Conservation (phyloP, 1,284 basidiomycete species). For the Ceratorhiza oryzae-sativae region DNA sequence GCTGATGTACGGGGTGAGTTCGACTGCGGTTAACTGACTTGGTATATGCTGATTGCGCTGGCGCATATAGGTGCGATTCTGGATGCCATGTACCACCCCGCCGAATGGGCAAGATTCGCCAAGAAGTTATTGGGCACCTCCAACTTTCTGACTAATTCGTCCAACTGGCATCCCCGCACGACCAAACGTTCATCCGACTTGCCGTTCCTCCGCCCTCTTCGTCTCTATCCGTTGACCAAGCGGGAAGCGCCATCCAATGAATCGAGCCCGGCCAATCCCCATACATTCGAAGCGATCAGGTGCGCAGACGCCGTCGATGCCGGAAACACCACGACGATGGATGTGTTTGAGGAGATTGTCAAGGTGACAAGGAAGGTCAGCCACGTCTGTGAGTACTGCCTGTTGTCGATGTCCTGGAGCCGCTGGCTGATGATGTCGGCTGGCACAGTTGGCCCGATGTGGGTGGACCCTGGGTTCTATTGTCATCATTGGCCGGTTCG, state of each 20-base stretch:
- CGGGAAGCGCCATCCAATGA: not conserved
- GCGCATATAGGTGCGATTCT: not conserved
- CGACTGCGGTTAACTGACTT: too few species aligned
- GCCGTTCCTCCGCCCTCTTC: too few species aligned
- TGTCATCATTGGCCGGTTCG: constrained; percentile 33
- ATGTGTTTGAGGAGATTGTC: not conserved
- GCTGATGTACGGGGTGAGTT: constrained; percentile 22
- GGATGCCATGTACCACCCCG: not conserved
- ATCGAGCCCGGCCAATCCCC: too few species aligned
- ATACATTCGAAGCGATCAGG: constrained; percentile 18
- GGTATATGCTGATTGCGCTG: too few species aligned
- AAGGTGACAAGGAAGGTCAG: not conserved
- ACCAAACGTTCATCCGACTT: not conserved
- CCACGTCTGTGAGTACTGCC: not conserved
- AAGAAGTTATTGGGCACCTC: not conserved
- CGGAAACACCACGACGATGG: constrained; percentile 5
- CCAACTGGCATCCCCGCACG: not conserved
- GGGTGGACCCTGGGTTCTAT: not conserved
- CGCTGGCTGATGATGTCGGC: not conserved
- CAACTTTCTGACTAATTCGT: too few species aligned
- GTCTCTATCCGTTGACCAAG: too few species aligned
- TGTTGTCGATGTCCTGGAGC: not conserved
- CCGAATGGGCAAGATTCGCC: not conserved
- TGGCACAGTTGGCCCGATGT: not conserved
- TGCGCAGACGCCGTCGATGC: constrained; percentile 38